Percentiles rank a stretch among this genome's conserved stretches.
Conservation (phyloP, 495 filamentous ascomycete species). For the Xylaria bambusicola region DNA sequence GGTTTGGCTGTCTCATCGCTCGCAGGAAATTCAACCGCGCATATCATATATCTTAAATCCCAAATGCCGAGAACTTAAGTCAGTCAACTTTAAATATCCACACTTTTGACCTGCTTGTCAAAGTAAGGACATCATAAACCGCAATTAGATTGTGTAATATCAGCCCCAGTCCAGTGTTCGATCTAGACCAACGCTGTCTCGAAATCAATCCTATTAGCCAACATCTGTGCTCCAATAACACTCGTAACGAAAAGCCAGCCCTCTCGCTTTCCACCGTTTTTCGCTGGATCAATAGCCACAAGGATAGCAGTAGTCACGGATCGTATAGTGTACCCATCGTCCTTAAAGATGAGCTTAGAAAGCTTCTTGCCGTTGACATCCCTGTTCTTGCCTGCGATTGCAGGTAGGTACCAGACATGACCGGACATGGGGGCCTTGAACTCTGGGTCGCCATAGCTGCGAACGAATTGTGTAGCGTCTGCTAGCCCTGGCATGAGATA, state of each 20-base stretch:
- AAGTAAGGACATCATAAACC: too few species aligned
- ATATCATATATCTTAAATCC: too few species aligned
- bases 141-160: not conserved
- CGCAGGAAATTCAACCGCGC: too few species aligned
- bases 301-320: slow-evolving; percentile 55
- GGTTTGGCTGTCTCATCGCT: too few species aligned
- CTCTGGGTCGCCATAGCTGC: slow-evolving; percentile 37
- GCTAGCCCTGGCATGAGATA: slow-evolving; percentile 55
- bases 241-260: slow-evolving; percentile 63
- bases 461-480: slow-evolving; percentile 38
- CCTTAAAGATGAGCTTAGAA: slow-evolving; percentile 53
- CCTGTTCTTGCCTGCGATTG: slow-evolving; percentile 17
- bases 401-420: slow-evolving; percentile 50
- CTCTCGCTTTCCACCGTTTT: slow-evolving; percentile 41
- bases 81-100: too few species aligned
- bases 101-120: too few species aligned
- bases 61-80: too few species aligned
- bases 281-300: slow-evolving; percentile 51
- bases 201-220: slow-evolving; percentile 58
- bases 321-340: slow-evolving; percentile 56
- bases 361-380: slow-evolving; percentile 39
- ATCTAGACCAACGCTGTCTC: slow-evolving; percentile 22
- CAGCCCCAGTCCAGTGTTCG: slow-evolving; percentile 22
- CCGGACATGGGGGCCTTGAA: slow-evolving; percentile 42
- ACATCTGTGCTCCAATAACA: slow-evolving; percentile 52